These are phyloP conservation scores for Nakaseomyces glabratus DNA, from an alignment of 1,139 yeast genomes.

Conservation along the genomic window DNA sequence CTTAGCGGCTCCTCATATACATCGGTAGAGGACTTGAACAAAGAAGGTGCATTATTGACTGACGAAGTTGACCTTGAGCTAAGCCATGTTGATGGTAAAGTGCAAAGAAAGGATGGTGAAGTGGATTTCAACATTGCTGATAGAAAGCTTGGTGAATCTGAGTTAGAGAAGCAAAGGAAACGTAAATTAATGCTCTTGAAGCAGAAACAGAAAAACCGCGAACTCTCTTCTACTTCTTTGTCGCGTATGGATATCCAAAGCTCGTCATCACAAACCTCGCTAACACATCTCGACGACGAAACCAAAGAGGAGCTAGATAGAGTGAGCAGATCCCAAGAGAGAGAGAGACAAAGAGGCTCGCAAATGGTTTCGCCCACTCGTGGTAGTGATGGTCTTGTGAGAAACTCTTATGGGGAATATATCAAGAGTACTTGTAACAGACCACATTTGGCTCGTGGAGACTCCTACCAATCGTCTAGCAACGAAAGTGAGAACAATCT, in stretches of 20 bases:
- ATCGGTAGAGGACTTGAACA: slow-evolving; percentile 26
- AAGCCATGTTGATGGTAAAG: slow-evolving; percentile 6
- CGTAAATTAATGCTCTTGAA: slow-evolving; percentile 2
- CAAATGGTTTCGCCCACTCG: not conserved
- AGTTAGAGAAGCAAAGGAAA: slow-evolving; percentile 4
- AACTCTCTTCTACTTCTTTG: not conserved
- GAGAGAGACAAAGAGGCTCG: not conserved
- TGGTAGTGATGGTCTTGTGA: slow-evolving; percentile 12
- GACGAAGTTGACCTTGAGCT: slow-evolving; percentile 27
- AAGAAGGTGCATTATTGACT: slow-evolving; percentile 28
- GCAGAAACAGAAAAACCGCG: slow-evolving; percentile 4
- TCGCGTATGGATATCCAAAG: not conserved
- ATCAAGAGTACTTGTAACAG: slow-evolving; percentile 20
- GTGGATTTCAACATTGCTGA: slow-evolving; percentile 3
- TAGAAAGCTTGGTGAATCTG: slow-evolving; percentile 3
- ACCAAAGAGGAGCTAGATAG: slow-evolving; percentile 5
- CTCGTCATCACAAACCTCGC: slow-evolving; percentile 2
- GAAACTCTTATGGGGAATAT: slow-evolving; percentile 28
- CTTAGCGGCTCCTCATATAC: slow-evolving; percentile 14
- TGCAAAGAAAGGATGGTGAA: slow-evolving; percentile 2
- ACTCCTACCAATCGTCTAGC: slow-evolving; percentile 23
- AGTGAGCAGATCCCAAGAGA: slow-evolving; percentile 1
- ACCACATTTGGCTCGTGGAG: slow-evolving; percentile 30
- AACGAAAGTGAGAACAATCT: slow-evolving; percentile 3
- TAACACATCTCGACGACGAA: slow-evolving; percentile 4